Evolutionary conservation across 331 rosid species (phyloP).

Genomic region (Cydonia oblonga): DNA sequence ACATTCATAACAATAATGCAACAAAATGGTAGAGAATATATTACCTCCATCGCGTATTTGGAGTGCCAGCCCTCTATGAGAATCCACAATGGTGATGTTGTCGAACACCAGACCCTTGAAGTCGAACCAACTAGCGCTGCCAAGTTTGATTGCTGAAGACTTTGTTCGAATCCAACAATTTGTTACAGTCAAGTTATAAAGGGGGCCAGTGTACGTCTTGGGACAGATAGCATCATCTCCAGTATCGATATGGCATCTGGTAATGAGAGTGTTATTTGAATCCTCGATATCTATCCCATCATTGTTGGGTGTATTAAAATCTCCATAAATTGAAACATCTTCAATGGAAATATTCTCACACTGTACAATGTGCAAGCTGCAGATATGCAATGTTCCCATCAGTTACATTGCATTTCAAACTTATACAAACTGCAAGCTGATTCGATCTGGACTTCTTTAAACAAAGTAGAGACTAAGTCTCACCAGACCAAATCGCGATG

Average conservation of each 20-base stretch:
- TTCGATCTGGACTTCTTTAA: no score
- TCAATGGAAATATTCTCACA: slow-evolving; percentile 40
- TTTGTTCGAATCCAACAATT: slow-evolving; percentile 80
- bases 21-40: not conserved
- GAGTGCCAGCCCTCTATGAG: slow-evolving; percentile 79
- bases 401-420: not conserved
- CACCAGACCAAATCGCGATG: no score
- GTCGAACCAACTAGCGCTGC: slow-evolving; percentile 80
- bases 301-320: slow-evolving; percentile 81
- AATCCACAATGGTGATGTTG: slow-evolving; percentile 71
- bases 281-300: slow-evolving; percentile 95
- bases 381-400: slow-evolving; percentile 3
- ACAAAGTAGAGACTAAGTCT: no score
- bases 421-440: no score
- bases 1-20: not conserved
- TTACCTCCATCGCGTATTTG: slow-evolving; percentile 97
- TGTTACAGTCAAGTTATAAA: slow-evolving; percentile 57
- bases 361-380: slow-evolving; percentile 80
- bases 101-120: slow-evolving; percentile 56
- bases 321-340: slow-evolving; percentile 70
- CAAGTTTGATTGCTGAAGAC: slow-evolving; percentile 85
- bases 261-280: slow-evolving; percentile 72
- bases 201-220: slow-evolving; percentile 62
- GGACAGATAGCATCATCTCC: slow-evolving; percentile 98
- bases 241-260: slow-evolving; percentile 72